Conservation (phyloP, 176 grass and related monocot genomes). For the Calamus simplicifolius region DNA sequence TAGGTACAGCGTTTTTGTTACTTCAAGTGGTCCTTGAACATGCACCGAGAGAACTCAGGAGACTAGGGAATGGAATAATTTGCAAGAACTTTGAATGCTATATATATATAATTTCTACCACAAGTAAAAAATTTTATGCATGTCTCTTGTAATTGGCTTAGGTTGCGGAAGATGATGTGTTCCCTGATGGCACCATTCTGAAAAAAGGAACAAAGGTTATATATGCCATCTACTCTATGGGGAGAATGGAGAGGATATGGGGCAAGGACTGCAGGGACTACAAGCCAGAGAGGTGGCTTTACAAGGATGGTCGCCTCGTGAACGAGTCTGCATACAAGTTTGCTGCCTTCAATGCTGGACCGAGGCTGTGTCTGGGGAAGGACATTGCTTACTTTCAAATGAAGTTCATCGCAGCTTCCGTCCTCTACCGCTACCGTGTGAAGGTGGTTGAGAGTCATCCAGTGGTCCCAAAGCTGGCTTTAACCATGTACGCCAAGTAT, state of each 20-base stretch:
- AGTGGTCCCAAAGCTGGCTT: conserved; percentile 68
- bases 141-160: conserved; percentile 22
- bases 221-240: conserved; percentile 88
- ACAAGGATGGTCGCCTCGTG: conserved; percentile 61
- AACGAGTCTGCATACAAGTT: conserved; percentile 93
- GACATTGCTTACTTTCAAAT: conserved; percentile 98
- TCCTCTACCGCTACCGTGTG: conserved; percentile 58
- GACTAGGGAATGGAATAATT: too few relatives aligned
- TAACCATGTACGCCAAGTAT: conserved; percentile 94
- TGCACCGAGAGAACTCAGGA: too few relatives aligned
- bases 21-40: too few relatives aligned
- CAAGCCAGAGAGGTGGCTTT: conserved; percentile 92
- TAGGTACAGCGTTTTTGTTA: too few relatives aligned
- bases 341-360: conserved; percentile 84
- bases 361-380: conserved; percentile 78
- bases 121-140: not conserved
- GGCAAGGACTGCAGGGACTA: conserved; percentile 77
- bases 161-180: conserved; percentile 90
- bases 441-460: conserved; percentile 52
- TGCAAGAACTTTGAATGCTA: too few relatives aligned
- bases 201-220: conserved; percentile 88
- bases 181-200: conserved; percentile 84
- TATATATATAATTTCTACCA: too few relatives aligned
- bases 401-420: conserved; percentile 75
- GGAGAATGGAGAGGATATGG: conserved; percentile 95